These are phyloP conservation scores for Rhizopus arrhizus DNA, from an alignment of 371 early-diverging fungal genomes.

Conservation along the genomic window DNA sequence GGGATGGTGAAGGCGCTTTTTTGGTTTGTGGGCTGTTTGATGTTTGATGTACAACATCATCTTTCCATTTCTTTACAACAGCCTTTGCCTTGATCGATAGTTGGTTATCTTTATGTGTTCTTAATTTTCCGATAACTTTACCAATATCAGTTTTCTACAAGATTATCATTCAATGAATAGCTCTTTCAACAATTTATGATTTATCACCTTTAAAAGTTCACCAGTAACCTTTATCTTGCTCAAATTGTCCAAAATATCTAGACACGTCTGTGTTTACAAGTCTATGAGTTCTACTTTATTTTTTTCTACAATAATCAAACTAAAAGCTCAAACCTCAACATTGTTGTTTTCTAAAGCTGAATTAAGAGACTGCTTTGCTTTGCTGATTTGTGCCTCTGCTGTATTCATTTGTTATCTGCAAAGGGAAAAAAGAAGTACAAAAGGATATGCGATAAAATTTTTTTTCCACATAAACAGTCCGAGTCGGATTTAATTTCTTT, in stretches of 20 bases:
- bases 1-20: background rate
- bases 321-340: slow-evolving; percentile 15
- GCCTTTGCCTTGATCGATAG: slow-evolving; percentile 67
- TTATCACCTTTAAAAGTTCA: slow-evolving; percentile 34
- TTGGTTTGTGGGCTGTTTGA: background rate
- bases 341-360: slow-evolving; percentile 30
- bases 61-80: slow-evolving; percentile 82
- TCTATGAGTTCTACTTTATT: background rate
- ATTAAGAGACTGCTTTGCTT: slow-evolving; percentile 30
- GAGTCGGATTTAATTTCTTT: too few relatives aligned
- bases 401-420: slow-evolving; percentile 9
- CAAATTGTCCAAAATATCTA: slow-evolving; percentile 27
- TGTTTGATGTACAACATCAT: slow-evolving; percentile 54
- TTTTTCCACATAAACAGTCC: too few relatives aligned
- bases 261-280: slow-evolving; percentile 18
- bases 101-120: slow-evolving; percentile 61
- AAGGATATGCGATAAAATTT: too few relatives aligned
- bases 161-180: background rate
- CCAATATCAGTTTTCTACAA: slow-evolving; percentile 78
- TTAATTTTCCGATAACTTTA: slow-evolving; percentile 71
- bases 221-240: slow-evolving; percentile 27
- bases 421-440: too few relatives aligned
- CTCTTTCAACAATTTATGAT: background rate
- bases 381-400: slow-evolving; percentile 28
- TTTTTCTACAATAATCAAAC: background rate